Evolutionary conservation across 2,329 filamentous ascomycete genomes (phyloP).

Genomic region (Botrytis hyacinthi): DNA sequence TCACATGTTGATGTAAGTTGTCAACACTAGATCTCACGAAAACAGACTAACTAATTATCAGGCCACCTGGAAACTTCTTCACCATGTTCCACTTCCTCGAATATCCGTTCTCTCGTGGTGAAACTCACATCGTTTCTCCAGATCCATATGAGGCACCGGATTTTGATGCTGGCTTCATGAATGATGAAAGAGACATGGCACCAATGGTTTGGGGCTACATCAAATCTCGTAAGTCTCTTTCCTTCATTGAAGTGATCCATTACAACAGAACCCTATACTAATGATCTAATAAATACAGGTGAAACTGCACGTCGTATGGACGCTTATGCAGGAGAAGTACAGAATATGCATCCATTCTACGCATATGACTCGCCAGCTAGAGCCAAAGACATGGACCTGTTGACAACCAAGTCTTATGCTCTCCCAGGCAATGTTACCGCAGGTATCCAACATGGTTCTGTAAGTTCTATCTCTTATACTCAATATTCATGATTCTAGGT

Average conservation of each 20-base stretch:
- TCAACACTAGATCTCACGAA: neutral
- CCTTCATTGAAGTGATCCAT: constrained; percentile 37
- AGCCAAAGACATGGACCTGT: constrained; percentile 70
- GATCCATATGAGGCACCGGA: constrained; percentile 71
- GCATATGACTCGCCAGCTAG: constrained; percentile 67
- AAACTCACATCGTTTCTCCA: constrained; percentile 57
- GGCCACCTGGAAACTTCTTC: constrained; percentile 51
- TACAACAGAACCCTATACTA: neutral
- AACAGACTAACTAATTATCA: constrained; percentile 42
- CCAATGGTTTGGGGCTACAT: constrained; percentile 71
- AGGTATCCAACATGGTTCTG: constrained; percentile 48
- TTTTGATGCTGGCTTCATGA: constrained; percentile 83
- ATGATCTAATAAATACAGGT: constrained; percentile 44
- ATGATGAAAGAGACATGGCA: constrained; percentile 79
- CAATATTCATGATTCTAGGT: neutral
- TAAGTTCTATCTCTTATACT: neutral
- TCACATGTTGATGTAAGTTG: constrained; percentile 55
- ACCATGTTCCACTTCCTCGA: constrained; percentile 53
- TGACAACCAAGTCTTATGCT: constrained; percentile 73
- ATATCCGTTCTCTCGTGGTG: constrained; percentile 61
- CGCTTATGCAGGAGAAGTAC: constrained; percentile 50
- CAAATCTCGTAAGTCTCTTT: constrained; percentile 57
- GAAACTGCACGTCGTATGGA: constrained; percentile 58
- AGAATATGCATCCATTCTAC: constrained; percentile 67
- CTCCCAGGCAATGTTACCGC: constrained; percentile 50